Conservation (phyloP, 1,284 basidiomycete species). For the Fomes fomentarius region DNA sequence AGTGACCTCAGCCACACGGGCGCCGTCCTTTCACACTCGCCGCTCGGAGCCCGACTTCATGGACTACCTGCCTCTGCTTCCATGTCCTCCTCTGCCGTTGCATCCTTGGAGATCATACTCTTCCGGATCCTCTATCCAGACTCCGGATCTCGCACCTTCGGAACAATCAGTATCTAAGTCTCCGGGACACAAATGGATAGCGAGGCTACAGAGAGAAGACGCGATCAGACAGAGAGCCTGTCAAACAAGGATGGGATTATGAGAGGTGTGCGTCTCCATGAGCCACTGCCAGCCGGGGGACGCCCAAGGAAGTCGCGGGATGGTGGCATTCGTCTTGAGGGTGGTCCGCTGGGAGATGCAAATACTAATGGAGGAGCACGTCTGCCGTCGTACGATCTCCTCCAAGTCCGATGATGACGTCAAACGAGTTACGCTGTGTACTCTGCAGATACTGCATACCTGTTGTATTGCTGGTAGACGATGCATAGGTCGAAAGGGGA, state of each 20-base stretch:
- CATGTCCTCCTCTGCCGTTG: background rate
- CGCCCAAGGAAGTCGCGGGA: too few species aligned
- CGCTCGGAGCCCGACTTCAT: background rate
- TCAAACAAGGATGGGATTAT: too few species aligned
- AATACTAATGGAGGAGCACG: background rate
- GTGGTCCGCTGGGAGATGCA: background rate
- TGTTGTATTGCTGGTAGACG: too few species aligned
- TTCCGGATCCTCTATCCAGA: background rate
- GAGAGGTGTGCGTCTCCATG: too few species aligned
- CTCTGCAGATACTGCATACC: too few species aligned
- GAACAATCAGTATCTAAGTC: background rate
- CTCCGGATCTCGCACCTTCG: background rate
- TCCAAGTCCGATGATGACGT: too few species aligned
- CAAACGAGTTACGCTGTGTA: too few species aligned
- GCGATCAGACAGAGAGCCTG: background rate
- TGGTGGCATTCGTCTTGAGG: too few species aligned
- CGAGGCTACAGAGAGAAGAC: too few species aligned
- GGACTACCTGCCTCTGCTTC: background rate
- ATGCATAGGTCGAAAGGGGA: too few species aligned
- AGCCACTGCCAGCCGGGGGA: too few species aligned
- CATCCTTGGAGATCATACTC: background rate
- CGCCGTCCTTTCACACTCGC: constrained; percentile 8
- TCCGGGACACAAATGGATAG: too few species aligned
- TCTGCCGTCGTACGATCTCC: background rate
- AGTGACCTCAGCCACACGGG: constrained; percentile 4